phyloP scores from a whole-genome alignment of 441 rosid species.

The Pelargonium fulgidum region DNA sequence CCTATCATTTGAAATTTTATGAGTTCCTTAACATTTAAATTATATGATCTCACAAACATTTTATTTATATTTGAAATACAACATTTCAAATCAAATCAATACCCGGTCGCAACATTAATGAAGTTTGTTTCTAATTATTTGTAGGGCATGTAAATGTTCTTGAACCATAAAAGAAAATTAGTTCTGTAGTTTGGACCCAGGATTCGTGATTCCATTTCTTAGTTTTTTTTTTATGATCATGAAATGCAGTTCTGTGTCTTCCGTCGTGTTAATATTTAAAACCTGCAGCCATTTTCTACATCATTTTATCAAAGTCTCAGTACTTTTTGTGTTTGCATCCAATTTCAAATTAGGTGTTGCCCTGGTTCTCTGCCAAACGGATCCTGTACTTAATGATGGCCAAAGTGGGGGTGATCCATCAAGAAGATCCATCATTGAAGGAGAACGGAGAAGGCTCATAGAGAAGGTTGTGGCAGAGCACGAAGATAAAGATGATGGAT shows the following conservation, averaged over 20 bases:
- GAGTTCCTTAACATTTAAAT: no score
- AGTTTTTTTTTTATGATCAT: not conserved
- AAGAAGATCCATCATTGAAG: constrained; percentile 75
- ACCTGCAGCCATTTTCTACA: not conserved
- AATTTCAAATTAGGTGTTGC: constrained; percentile 63
- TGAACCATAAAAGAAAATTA: not conserved
- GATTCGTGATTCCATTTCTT: not conserved
- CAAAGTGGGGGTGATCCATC: constrained; percentile 66
- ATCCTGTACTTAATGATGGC: constrained; percentile 87
- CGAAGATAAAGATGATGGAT: constrained; percentile 70
- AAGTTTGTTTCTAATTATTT: not conserved
- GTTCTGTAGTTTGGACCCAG: not conserved
- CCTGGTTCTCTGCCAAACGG: constrained; percentile 79
- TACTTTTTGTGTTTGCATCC: not conserved
- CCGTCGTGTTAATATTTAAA: not conserved
- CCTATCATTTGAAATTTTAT: no score
- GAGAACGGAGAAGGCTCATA: constrained; percentile 68
- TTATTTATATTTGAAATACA: no score
- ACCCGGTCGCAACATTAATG: no score
- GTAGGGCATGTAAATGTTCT: not conserved
- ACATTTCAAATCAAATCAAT: no score
- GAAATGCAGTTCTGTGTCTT: not conserved
- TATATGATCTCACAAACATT: no score
- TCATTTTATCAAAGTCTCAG: not conserved
- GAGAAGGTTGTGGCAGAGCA: constrained; percentile 84